Conservation (phyloP, 2,329 filamentous ascomycete genomes). For the Alternaria gaisen region DNA sequence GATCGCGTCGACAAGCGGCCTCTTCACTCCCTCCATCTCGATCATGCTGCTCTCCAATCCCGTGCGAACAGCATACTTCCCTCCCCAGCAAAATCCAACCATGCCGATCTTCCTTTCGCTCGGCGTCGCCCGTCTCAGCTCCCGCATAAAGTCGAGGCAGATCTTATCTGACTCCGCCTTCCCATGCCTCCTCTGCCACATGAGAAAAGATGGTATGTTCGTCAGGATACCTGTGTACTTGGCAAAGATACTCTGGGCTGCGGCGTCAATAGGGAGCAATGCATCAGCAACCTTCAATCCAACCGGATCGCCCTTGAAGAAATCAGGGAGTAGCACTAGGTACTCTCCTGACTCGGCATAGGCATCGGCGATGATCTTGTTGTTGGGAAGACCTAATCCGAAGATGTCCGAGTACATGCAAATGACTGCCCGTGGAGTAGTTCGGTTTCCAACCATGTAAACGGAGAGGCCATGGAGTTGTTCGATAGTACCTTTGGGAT, state of each 20-base stretch:
- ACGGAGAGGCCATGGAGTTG: conserved; percentile 32
- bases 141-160: conserved; percentile 48
- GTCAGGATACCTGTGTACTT: conserved; percentile 55
- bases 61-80: conserved; percentile 33
- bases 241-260: conserved; percentile 45
- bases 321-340: conserved; percentile 37
- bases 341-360: conserved; percentile 32
- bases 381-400: conserved; percentile 34
- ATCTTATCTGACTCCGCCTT: conserved; percentile 39
- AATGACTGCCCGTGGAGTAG: conserved; percentile 28
- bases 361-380: conserved; percentile 37
- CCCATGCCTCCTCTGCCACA: conserved; percentile 48
- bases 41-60: conserved; percentile 44
- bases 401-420: conserved; percentile 39
- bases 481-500: conserved; percentile 31
- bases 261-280: conserved; percentile 49
- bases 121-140: conserved; percentile 43
- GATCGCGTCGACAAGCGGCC: conserved; percentile 50
- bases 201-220: conserved; percentile 24
- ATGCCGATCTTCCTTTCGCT: conserved; percentile 40
- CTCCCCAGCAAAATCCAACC: conserved; percentile 52
- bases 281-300: conserved; percentile 43
- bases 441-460: conserved; percentile 31
- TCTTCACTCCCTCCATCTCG: conserved; percentile 44
- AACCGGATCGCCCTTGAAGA: conserved; percentile 36